Evolutionary conservation across 2,329 filamentous ascomycete genomes (phyloP), one percentile per base, ranked within the genome.

Genomic region (Incumbomyces lentus): DNA sequence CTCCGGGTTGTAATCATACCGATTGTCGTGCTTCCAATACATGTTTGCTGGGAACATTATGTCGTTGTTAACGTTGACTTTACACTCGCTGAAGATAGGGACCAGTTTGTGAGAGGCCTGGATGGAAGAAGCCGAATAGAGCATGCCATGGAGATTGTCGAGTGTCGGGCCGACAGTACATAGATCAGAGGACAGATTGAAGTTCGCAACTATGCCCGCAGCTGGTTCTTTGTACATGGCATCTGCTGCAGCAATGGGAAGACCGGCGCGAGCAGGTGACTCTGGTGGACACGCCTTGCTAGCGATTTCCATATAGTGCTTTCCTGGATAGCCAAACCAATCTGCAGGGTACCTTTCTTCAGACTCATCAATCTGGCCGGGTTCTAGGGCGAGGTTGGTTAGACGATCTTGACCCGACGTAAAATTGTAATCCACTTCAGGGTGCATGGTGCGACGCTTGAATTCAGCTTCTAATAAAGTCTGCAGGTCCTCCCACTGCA

Each of bases 1-100:
- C 7, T 63, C 63, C 6, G 68, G 60, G 44, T 76, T 72, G 44
- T 79, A 80, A 1, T 70, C 72, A 60, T 82, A 82, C 38, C 74
- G 71, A 6, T 69, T 65, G 56, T 82, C 75, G 7, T 73, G 63
- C 14, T 70, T 70, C 51, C 79, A 74, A 57, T 84, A 84, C 73
- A 83, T 82, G 41, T 79, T 78, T 1, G 81, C 78, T 0, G 81
- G 81, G 13, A 84, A 73, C 12, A 84, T 68, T 50, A 84, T 83
- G 53, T 84, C 81, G 58, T 81, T 84, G 66, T 84, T 84, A 52
- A 81, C 74, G 14, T 73, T 72, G 32, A 83, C 68, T 58, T 84
- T 84, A 63, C 79, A 83, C 49, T 81, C 81, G 36, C 79, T 76
- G 52, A 85, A 84, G 58, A 85, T 69, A 16, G 81, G 81, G 37